Evolutionary conservation across 768 basidiomycete species (phyloP).

Genomic region (Rhodotorula diobovata): DNA sequence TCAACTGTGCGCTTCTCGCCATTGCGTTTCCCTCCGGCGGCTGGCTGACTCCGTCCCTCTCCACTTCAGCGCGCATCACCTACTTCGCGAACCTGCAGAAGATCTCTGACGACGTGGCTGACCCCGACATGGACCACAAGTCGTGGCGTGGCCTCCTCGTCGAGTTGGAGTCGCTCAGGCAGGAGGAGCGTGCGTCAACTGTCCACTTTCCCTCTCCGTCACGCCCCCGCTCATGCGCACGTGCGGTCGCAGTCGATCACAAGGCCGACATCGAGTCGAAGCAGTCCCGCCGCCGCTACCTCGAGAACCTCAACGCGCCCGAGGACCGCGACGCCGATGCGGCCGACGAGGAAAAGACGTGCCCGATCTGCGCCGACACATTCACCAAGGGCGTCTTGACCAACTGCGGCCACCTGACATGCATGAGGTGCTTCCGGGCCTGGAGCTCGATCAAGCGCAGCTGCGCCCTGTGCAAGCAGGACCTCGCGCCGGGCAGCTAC

Average conservation of each 20-base stretch:
- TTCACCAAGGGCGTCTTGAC: slow-evolving; percentile 36
- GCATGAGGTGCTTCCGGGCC: slow-evolving; percentile 29
- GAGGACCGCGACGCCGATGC: slow-evolving; percentile 5
- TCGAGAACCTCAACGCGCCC: slow-evolving; percentile 29
- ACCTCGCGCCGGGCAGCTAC: slow-evolving; percentile 7
- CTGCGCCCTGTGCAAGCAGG: slow-evolving; percentile 39
- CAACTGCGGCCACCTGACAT: slow-evolving; percentile 38
- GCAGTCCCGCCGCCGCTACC: slow-evolving; percentile 28
- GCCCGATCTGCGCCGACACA: slow-evolving; percentile 37
- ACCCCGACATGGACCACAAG: slow-evolving; percentile 9
- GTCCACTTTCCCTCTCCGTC: not conserved
- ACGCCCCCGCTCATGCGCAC: not conserved
- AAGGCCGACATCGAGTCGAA: slow-evolving; percentile 10
- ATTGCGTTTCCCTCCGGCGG: not conserved
- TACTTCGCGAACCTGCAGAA: slow-evolving; percentile 41
- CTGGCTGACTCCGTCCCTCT: not conserved
- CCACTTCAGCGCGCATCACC: slow-evolving; percentile 16
- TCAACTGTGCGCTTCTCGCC: slow-evolving; percentile 14
- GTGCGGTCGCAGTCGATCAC: not conserved
- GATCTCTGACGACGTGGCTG: slow-evolving; percentile 34
- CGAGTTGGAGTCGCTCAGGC: slow-evolving; percentile 10
- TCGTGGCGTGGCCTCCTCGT: slow-evolving; percentile 13
- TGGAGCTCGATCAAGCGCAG: slow-evolving; percentile 26
- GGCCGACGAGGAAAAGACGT: slow-evolving; percentile 10
- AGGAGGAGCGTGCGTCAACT: slow-evolving; percentile 17